Evolutionary conservation across 163 green algal species (phyloP).

Genomic region (Chlamydomonas reinhardtii): DNA sequence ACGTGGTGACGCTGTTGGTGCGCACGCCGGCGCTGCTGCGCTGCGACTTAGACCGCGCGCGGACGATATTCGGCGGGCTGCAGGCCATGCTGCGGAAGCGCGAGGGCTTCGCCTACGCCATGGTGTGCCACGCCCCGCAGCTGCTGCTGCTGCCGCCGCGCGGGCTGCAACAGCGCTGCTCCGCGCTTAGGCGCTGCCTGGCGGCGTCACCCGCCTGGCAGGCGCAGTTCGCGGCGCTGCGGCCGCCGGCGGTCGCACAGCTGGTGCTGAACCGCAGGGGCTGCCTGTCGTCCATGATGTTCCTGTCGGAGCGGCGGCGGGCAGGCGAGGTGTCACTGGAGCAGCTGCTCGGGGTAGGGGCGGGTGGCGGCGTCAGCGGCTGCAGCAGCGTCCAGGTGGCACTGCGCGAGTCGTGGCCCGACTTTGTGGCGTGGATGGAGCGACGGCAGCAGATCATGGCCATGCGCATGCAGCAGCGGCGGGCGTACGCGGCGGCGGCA

Average conservation of each 20-base stretch:
- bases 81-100: slow-evolving; percentile 21
- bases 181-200: slow-evolving; percentile 37
- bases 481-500: background rate
- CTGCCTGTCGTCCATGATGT: slow-evolving; percentile 35
- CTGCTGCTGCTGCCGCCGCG: slow-evolving; percentile 30
- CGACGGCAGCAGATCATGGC: background rate
- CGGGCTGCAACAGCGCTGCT: slow-evolving; percentile 18
- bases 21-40: slow-evolving; percentile 17
- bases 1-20: slow-evolving; percentile 41
- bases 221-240: slow-evolving; percentile 25
- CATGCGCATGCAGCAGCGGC: background rate
- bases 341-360: slow-evolving; percentile 1
- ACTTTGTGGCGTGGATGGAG: slow-evolving; percentile 37
- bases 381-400: background rate
- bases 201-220: background rate
- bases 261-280: slow-evolving; percentile 35
- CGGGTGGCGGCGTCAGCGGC: background rate
- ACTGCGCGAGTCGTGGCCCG: slow-evolving; percentile 5
- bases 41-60: slow-evolving; percentile 16
- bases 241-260: slow-evolving; percentile 17
- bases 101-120: slow-evolving; percentile 47
- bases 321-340: slow-evolving; percentile 6
- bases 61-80: slow-evolving; percentile 11
- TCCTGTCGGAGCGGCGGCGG: slow-evolving; percentile 12
- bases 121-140: slow-evolving; percentile 39